phyloP scores from a whole-genome alignment of 257 asterid species.

The Rehmannia glutinosa region DNA sequence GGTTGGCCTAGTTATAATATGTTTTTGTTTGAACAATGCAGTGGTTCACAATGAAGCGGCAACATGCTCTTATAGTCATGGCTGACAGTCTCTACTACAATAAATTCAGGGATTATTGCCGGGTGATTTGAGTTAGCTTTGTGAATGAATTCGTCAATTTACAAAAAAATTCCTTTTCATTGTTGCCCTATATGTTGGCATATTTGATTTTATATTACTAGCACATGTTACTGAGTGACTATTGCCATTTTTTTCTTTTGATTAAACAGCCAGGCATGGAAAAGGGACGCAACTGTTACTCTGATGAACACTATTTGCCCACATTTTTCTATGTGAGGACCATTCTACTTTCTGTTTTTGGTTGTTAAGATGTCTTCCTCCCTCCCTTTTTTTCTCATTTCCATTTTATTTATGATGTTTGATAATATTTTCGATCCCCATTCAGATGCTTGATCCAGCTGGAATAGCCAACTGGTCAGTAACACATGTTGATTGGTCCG shows the following conservation, averaged over 20 bases:
- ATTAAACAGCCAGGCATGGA: conserved; percentile 95
- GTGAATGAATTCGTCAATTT: not conserved
- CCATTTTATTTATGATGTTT: not conserved
- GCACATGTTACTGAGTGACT: conserved; percentile 4
- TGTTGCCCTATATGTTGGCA: not conserved
- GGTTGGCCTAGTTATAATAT: conserved; percentile 13
- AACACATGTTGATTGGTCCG: conserved; percentile 91
- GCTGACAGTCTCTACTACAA: conserved; percentile 88
- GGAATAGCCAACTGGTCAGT: conserved; percentile 91
- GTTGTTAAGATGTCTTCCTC: conserved; percentile 3
- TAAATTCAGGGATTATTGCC: conserved; percentile 89
- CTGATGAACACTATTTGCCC: conserved; percentile 95
- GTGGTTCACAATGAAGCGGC: conserved; percentile 99
- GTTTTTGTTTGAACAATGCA: conserved; percentile 35
- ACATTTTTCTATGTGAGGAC: conserved; percentile 83
- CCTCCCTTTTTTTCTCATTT: not conserved
- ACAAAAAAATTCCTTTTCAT: too few species aligned
- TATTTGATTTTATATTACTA: not conserved
- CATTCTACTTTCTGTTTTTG: conserved; percentile 2
- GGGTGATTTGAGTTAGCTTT: conserved; percentile 35
- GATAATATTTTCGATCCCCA: conserved; percentile 3
- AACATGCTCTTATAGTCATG: conserved; percentile 75
- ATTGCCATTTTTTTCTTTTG: conserved; percentile 29
- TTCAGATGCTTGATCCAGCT: conserved; percentile 78
- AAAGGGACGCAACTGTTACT: conserved; percentile 82